These are phyloP conservation scores for Fusarium sp. DNA, from an alignment of 2,329 filamentous ascomycete species.

Conservation along the genomic window DNA sequence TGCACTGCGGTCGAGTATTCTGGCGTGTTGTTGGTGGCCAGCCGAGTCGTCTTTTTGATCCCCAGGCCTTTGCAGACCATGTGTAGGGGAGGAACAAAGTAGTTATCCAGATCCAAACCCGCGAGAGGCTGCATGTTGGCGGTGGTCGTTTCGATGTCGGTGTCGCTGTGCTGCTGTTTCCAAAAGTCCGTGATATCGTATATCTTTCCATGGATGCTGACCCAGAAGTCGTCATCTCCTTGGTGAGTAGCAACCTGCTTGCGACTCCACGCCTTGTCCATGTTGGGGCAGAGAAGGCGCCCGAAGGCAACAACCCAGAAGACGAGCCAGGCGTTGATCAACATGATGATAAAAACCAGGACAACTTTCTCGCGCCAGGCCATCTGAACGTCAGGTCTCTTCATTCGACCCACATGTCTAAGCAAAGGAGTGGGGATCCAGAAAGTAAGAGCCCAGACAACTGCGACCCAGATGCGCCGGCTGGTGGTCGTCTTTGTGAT, in stretches of 20 bases:
- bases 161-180: conserved; percentile 87
- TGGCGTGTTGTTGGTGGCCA: conserved; percentile 78
- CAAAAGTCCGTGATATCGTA: conserved; percentile 95
- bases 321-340: conserved; percentile 86
- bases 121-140: conserved; percentile 83
- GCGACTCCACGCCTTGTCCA: conserved; percentile 87
- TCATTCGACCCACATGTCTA: conserved; percentile 89
- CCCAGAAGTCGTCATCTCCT: conserved; percentile 79
- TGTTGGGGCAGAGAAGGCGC: conserved; percentile 88
- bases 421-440: conserved; percentile 94
- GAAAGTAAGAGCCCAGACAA: conserved; percentile 91
- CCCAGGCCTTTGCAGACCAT: conserved; percentile 83
- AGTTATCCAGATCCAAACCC: conserved; percentile 85
- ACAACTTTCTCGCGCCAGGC: conserved; percentile 97
- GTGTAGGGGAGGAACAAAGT: conserved; percentile 85
- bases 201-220: conserved; percentile 88
- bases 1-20: conserved; percentile 74
- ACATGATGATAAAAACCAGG: conserved; percentile 82
- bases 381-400: conserved; percentile 95
- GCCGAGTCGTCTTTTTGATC: conserved; percentile 66
- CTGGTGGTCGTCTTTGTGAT: conserved; percentile 74
- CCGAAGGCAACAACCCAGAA: conserved; percentile 96
- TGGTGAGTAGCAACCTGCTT: conserved; percentile 78
- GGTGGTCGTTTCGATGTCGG: conserved; percentile 70
- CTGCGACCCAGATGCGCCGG: conserved; percentile 83